phyloP scores from a whole-genome alignment of 1,139 yeast species.

The Scheffersomyces quercinus region DNA sequence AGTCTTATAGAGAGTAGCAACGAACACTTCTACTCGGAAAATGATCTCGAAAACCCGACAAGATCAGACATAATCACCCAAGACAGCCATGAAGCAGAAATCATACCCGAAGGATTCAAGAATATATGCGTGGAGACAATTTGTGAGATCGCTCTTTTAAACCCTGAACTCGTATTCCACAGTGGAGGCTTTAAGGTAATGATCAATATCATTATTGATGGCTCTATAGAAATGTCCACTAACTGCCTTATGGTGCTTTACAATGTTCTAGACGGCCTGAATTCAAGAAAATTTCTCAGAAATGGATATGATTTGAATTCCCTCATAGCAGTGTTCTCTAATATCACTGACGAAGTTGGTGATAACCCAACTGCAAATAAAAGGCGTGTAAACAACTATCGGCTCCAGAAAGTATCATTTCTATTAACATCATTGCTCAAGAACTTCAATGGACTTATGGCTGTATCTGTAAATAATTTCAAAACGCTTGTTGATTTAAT shows the following conservation, averaged over 20 bases:
- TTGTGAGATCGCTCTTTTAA: conserved; percentile 63
- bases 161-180: conserved; percentile 60
- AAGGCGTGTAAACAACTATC: conserved; percentile 20
- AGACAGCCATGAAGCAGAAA: neutral
- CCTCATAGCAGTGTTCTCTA: conserved; percentile 58
- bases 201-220: conserved; percentile 60
- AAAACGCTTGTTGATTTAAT: conserved; percentile 60
- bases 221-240: conserved; percentile 58
- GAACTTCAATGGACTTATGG: conserved; percentile 75
- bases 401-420: conserved; percentile 62
- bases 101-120: conserved; percentile 33
- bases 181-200: conserved; percentile 68
- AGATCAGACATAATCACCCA: neutral
- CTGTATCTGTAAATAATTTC: conserved; percentile 61
- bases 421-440: conserved; percentile 64
- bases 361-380: neutral
- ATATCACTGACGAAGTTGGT: conserved; percentile 2
- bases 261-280: conserved; percentile 60
- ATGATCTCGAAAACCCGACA: conserved; percentile 1
- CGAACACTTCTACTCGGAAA: conserved; percentile 1
- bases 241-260: conserved; percentile 58
- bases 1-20: conserved; percentile 50
- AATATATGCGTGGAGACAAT: conserved; percentile 65
- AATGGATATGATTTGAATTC: conserved; percentile 66
- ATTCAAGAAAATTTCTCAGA: conserved; percentile 55